These are phyloP conservation scores for Cryptococcus sp. DNA, from an alignment of 1,284 basidiomycete genomes.

Conservation along the genomic window DNA sequence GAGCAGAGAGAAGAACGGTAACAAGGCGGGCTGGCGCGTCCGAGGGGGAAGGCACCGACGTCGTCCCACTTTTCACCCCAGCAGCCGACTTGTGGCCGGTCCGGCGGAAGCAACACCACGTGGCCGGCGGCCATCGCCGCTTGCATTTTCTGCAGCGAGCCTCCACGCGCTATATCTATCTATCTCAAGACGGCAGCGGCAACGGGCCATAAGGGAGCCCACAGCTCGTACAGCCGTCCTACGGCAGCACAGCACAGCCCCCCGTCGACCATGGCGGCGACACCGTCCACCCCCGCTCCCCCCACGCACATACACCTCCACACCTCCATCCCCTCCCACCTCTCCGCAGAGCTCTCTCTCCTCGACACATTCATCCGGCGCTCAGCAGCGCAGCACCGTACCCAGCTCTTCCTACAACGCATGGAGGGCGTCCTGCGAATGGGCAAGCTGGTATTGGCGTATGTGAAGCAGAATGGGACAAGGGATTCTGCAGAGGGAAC, in stretches of 20 bases:
- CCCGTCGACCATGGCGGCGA: not conserved
- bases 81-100: too few species aligned
- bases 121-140: too few species aligned
- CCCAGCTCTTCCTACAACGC: constrained; percentile 27
- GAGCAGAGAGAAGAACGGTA: too few species aligned
- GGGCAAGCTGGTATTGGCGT: constrained; percentile 5
- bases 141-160: too few species aligned
- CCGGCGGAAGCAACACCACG: too few species aligned
- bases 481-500: not conserved
- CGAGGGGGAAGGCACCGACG: too few species aligned
- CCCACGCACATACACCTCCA: constrained; percentile 11
- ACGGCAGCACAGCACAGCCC: too few species aligned
- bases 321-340: constrained; percentile 20
- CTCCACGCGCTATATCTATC: too few species aligned
- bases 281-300: not conserved
- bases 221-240: too few species aligned
- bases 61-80: too few species aligned
- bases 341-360: constrained; percentile 26
- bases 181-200: not conserved
- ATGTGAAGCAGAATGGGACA: not conserved
- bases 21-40: too few species aligned
- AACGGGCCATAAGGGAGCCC: not conserved
- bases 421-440: constrained; percentile 22
- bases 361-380: constrained; percentile 19
- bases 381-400: constrained; percentile 29